phyloP scores from a whole-genome alignment of 2,329 filamentous ascomycete genomes.

The Sclerotinia minor region DNA sequence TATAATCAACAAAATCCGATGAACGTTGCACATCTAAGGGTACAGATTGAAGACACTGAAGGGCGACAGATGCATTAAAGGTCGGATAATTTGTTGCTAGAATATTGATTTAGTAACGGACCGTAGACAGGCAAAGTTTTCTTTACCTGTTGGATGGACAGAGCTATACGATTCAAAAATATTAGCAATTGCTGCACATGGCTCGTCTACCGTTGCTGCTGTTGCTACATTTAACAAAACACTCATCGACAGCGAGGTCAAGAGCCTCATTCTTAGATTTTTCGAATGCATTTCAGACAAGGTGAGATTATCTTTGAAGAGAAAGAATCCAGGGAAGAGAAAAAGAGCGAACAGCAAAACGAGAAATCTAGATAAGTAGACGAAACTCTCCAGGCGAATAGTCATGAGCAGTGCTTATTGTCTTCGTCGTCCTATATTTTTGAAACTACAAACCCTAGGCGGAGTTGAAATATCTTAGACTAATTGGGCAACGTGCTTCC shows the following conservation, averaged over 20 bases:
- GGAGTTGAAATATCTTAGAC: background rate
- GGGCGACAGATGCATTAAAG: constrained; percentile 20
- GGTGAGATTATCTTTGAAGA: background rate
- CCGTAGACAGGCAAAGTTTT: background rate
- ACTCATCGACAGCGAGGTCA: background rate
- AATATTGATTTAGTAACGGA: background rate
- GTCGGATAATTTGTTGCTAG: background rate
- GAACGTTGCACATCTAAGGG: constrained; percentile 28
- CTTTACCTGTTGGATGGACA: constrained; percentile 7
- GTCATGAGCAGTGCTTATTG: background rate
- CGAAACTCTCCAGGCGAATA: background rate
- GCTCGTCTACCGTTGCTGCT: background rate
- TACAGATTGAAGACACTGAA: constrained; percentile 30
- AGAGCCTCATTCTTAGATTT: background rate
- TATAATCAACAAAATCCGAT: constrained; percentile 27
- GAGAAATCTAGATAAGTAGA: background rate
- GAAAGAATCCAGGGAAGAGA: background rate
- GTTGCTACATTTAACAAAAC: background rate
- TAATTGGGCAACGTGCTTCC: background rate
- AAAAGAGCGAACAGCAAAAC: background rate
- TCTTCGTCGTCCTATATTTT: background rate
- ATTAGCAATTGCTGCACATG: background rate
- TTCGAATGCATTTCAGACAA: background rate
- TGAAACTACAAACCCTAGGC: background rate
- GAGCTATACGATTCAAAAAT: background rate